Conservation (phyloP, 148 eudicot genomes). For the Heliamphora exappendiculata region DNA sequence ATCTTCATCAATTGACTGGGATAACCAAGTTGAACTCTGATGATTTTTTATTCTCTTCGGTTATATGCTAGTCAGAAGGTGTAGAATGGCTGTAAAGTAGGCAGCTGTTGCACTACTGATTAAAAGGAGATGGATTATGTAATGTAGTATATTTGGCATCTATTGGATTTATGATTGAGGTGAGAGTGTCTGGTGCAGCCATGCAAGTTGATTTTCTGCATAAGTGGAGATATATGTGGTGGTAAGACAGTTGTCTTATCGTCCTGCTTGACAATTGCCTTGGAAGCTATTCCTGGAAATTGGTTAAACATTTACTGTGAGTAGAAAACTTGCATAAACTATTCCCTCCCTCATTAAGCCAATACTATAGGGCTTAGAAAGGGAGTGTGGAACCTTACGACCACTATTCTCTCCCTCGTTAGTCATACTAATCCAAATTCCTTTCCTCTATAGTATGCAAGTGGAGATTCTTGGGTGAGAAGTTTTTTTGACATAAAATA, state of each 20-base stretch:
- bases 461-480: neutral
- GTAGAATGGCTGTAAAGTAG: neutral
- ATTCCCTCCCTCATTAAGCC: neutral
- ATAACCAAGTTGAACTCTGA: neutral
- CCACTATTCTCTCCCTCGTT: neutral
- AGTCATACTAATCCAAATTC: neutral
- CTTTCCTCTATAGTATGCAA: neutral
- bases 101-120: neutral
- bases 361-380: neutral
- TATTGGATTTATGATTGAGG: neutral
- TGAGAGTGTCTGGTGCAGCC: neutral
- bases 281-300: neutral
- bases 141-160: neutral
- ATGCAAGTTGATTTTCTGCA: neutral
- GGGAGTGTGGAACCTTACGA: neutral
- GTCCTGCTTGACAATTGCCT: neutral
- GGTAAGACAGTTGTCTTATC: neutral
- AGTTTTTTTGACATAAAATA: neutral
- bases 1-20: neutral
- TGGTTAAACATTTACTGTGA: neutral
- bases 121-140: neutral
- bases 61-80: neutral
- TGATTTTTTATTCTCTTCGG: neutral
- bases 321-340: neutral
- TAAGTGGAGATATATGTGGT: neutral